Conservation (phyloP, 345 rosid genomes). For the Euphorbia peplus region DNA sequence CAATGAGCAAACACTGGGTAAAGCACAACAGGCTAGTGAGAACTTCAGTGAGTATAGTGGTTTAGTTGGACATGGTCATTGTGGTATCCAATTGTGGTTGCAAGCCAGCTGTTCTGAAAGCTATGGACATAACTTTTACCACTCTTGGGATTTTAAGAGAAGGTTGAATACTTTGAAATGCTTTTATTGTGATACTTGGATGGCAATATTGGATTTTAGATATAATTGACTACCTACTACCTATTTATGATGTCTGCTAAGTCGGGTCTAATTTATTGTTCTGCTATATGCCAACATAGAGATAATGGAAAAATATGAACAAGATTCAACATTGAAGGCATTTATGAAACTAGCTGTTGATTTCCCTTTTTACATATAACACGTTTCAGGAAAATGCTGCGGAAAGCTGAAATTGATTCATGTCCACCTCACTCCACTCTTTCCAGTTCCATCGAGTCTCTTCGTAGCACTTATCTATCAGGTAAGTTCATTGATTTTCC, state of each 20-base stretch:
- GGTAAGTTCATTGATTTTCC: slow-evolving; percentile 50
- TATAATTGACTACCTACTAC: not conserved
- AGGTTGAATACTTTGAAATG: not conserved
- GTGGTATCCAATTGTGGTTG: no score
- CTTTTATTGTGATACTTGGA: not conserved
- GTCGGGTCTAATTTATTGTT: not conserved
- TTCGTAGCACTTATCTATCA: slow-evolving; percentile 41
- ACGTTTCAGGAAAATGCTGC: slow-evolving; percentile 65
- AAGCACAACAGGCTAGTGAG: no score
- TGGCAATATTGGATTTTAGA: not conserved
- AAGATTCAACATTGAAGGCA: not conserved
- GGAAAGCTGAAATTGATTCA: slow-evolving; percentile 62
- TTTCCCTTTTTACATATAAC: slow-evolving; percentile 53
- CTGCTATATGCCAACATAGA: not conserved
- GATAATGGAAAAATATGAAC: no score
- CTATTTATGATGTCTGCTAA: not conserved
- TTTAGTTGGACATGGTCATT: no score
- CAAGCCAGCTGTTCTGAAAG: no score
- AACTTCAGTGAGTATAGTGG: no score
- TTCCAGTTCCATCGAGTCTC: slow-evolving; percentile 44
- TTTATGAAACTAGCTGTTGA: not conserved
- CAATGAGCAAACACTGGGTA: no score
- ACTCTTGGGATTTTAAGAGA: not conserved
- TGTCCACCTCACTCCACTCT: slow-evolving; percentile 55
- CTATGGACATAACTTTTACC: not conserved